A percentile compares a stretch with the other conserved stretches of the same genome.
phyloP scores from a whole-genome alignment of 306 rosid genomes.

The Rubus idaeus region DNA sequence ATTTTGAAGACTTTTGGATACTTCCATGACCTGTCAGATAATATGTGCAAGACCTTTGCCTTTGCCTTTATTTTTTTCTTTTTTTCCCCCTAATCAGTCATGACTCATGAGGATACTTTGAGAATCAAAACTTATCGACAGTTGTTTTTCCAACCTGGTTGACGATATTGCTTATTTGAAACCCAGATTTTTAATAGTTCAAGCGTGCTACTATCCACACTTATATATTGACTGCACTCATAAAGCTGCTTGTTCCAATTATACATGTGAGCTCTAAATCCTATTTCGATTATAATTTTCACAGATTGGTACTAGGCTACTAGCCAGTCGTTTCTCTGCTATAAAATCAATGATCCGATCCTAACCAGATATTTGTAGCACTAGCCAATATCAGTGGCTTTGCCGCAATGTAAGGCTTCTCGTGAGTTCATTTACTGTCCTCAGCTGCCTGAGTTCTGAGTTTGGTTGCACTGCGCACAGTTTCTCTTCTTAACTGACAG shows the following conservation, averaged over 20 bases:
- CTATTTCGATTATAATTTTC: background rate
- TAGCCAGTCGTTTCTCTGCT: no score
- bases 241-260: no score
- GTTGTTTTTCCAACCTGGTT: background rate
- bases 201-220: no score
- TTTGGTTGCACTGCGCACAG: background rate
- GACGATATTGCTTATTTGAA: no score
- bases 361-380: background rate
- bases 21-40: background rate
- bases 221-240: no score
- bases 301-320: background rate
- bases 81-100: background rate
- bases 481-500: background rate
- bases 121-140: background rate
- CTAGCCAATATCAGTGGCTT: background rate
- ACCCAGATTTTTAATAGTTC: no score
- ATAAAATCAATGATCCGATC: no score
- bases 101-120: background rate
- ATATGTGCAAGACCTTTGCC: background rate
- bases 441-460: background rate
- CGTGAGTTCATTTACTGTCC: background rate
- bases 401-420: background rate
- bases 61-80: background rate
- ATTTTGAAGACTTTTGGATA: background rate
- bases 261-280: slow-evolving; percentile 1